phyloP scores from a whole-genome alignment of 352 stramenopile species.

The Blastocystis sp. region DNA sequence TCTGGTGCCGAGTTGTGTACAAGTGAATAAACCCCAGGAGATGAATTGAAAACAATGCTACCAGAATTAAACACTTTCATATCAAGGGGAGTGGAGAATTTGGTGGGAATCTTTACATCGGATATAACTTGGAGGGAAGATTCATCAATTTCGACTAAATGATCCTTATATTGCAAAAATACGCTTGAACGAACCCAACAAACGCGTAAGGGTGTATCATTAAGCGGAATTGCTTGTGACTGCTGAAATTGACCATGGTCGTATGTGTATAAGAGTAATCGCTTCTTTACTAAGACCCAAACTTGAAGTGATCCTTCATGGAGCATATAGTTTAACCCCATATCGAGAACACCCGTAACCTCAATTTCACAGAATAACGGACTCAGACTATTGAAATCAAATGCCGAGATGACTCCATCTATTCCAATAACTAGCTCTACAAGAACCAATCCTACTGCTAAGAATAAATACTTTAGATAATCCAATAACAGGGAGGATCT shows the following conservation, averaged over 20 bases:
- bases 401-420: slow-evolving; percentile 49
- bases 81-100: not conserved
- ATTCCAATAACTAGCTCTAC: not conserved
- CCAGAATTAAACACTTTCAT: not conserved
- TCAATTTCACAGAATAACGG: slow-evolving; percentile 43
- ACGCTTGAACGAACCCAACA: not conserved
- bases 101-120: not conserved
- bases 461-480: slow-evolving; percentile 31
- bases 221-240: not conserved
- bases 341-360: not conserved
- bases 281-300: slow-evolving; percentile 39
- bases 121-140: not conserved
- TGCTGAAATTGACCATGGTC: slow-evolving; percentile 23
- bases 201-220: slow-evolving; percentile 11
- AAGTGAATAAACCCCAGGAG: not conserved
- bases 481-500: slow-evolving; percentile 21
- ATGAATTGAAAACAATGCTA: not conserved
- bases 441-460: slow-evolving; percentile 18
- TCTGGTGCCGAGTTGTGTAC: too few relatives aligned
- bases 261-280: not conserved
- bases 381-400: slow-evolving; percentile 31
- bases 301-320: not conserved
- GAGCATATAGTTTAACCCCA: not conserved
- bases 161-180: slow-evolving; percentile 38
- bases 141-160: not conserved